Percentiles rank a stretch among this genome's conserved stretches.
Evolutionary conservation across 805 yeast species (phyloP).

Genomic region (Nakazawaea sp.): DNA sequence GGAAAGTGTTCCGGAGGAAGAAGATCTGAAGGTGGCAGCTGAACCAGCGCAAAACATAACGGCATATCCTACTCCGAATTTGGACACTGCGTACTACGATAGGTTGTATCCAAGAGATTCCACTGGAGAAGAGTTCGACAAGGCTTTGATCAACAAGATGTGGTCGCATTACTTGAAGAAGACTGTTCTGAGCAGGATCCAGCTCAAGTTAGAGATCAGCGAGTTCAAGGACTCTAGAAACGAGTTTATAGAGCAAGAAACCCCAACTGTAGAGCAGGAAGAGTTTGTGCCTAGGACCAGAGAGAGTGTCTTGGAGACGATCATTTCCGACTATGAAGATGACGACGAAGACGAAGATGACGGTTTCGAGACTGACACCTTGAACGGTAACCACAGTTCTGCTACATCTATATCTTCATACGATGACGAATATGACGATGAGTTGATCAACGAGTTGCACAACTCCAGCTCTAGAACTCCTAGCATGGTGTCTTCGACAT

Average conservation of each 20-base stretch:
- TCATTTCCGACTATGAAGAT: slow-evolving; percentile 7
- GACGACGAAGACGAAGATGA: slow-evolving; percentile 1
- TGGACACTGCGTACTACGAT: neutral
- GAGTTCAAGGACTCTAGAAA: slow-evolving; percentile 5
- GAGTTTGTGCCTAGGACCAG: too few relatives aligned
- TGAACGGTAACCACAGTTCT: slow-evolving; percentile 1
- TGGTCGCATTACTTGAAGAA: slow-evolving; percentile 10
- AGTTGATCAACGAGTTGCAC: too few relatives aligned
- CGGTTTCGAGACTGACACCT: slow-evolving; percentile 2
- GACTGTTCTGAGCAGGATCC: slow-evolving; percentile 6
- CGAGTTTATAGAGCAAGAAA: neutral
- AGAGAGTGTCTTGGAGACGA: slow-evolving; percentile 8
- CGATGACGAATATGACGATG: neutral
- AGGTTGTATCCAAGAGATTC: neutral
- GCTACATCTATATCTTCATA: slow-evolving; percentile 7
- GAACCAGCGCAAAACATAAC: neutral
- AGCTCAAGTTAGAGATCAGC: slow-evolving; percentile 8
- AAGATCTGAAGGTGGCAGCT: neutral
- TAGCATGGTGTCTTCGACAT: neutral
- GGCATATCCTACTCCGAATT: slow-evolving; percentile 6
- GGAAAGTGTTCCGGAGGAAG: neutral
- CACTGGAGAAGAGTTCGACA: neutral
- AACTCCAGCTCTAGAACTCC: neutral
- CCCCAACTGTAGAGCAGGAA: neutral
- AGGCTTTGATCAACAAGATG: neutral